phyloP scores from a whole-genome alignment of 202 grass and related monocot species.

The Miscanthus sacchariflorus region DNA sequence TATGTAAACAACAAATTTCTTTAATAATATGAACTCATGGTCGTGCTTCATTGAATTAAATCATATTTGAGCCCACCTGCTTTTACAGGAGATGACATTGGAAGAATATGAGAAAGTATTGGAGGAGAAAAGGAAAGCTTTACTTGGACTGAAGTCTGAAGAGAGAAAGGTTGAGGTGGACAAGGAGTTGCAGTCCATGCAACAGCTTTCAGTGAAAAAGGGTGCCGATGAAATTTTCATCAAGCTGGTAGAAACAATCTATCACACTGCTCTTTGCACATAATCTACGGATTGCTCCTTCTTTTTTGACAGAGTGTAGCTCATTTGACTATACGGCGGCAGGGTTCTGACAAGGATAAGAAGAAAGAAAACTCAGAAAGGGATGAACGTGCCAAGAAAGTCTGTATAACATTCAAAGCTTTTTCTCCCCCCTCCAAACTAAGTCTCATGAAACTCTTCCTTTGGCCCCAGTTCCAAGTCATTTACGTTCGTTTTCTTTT shows the following conservation, averaged over 20 bases:
- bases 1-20: background rate
- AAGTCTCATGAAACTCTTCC: background rate
- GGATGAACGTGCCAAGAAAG: slow-evolving; percentile 61
- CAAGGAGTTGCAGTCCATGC: slow-evolving; percentile 82
- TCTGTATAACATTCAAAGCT: background rate
- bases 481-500: slow-evolving; percentile 12
- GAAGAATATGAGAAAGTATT: slow-evolving; percentile 87
- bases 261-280: background rate
- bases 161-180: slow-evolving; percentile 86
- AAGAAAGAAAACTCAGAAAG: slow-evolving; percentile 66
- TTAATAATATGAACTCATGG: background rate
- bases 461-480: background rate
- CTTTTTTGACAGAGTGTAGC: background rate
- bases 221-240: slow-evolving; percentile 69
- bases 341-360: slow-evolving; percentile 77
- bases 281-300: background rate
- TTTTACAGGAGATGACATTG: slow-evolving; percentile 87
- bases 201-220: slow-evolving; percentile 71
- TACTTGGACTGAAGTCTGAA: slow-evolving; percentile 68
- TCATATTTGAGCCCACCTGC: background rate
- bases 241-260: slow-evolving; percentile 58
- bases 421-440: background rate
- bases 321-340: slow-evolving; percentile 19
- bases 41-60: background rate
- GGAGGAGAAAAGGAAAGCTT: slow-evolving; percentile 83